Base-by-base conservation (phyloP, 2,329 filamentous ascomycete genomes). In the Scolecobasidium constrictum region DNA sequence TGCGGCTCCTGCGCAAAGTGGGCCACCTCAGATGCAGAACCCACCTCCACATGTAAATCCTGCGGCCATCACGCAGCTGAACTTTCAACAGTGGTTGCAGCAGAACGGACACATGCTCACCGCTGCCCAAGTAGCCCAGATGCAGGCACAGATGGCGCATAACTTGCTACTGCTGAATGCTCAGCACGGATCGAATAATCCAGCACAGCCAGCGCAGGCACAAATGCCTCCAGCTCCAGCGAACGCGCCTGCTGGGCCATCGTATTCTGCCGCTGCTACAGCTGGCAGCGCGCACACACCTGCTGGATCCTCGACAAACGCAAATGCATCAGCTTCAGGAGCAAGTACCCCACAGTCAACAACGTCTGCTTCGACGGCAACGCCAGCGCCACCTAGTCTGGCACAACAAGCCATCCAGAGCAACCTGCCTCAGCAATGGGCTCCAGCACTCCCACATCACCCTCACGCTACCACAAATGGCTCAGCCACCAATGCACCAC, bases 281-380 rank as follows among this genome's bases (percentile, higher is more conserved):
- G 12, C 12, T 11, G 12, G 22, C 5, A 17, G 13, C 39, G 5
- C 38, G 15, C 11, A 7, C 7, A 17, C 40, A 7, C 20, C 6
- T 5, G 19, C 11, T 15, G 12, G 16, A 18, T 18, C 6, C 23
- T 37, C 43, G 35, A 40, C 16, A 31, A 19, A 15, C 15, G 16
- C 45, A 41, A 26, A n/a, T 19, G n/a, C n/a, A 7, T n/a, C 46
- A 43, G 16, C 34, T 13, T 31, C 44, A 42, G 16, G 44, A 34
- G 18, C 23, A 42, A 20, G 26, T 38, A 72, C 75, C 1, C 60
- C 65, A 1, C n/a, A n/a, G n/a, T n/a, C n/a, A n/a, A n/a, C n/a
- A n/a, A n/a, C n/a, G n/a, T n/a, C n/a, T n/a, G n/a, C n/a, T n/a
- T n/a, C n/a, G n/a, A n/a, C n/a, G n/a, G 67, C 72, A 13, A 75